A percentile compares a stretch with the other conserved stretches of the same genome.
phyloP scores from a whole-genome alignment of 129 eudicot genomes.

The Tagetes patula region DNA sequence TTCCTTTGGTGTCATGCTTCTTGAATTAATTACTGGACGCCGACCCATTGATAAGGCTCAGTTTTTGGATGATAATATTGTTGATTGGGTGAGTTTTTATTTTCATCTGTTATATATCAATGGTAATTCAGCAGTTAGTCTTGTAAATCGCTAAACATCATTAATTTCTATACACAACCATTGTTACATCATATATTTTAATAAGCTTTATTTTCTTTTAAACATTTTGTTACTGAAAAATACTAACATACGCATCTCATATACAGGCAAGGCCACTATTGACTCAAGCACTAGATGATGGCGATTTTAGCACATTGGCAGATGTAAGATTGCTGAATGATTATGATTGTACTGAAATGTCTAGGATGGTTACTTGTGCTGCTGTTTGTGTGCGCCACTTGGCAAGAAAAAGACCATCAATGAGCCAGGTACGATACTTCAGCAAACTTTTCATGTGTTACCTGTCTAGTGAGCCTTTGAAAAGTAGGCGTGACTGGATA shows the following conservation, averaged over 20 bases:
- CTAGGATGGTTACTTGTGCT: constrained; percentile 82
- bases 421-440: constrained; percentile 58
- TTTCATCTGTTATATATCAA: not conserved
- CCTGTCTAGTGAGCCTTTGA: not conserved
- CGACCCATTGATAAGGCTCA: constrained; percentile 76
- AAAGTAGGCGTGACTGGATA: not conserved
- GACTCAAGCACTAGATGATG: constrained; percentile 57
- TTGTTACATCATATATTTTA: not conserved
- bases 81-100: constrained; percentile 73
- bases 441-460: not conserved
- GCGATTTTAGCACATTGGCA: constrained; percentile 46
- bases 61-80: constrained; percentile 63
- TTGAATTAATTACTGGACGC: constrained; percentile 88
- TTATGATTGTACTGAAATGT: constrained; percentile 62
- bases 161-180: not conserved
- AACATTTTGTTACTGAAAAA: not conserved
- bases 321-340: constrained; percentile 57
- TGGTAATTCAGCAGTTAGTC: constrained; percentile 7
- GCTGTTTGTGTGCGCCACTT: constrained; percentile 77
- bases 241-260: constrained; percentile 4
- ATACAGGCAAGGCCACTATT: constrained; percentile 88
- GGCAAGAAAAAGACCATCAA: constrained; percentile 74
- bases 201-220: not conserved
- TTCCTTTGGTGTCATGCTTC: constrained; percentile 83
- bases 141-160: not conserved